Base-by-base conservation (phyloP, 2,329 filamentous ascomycete genomes). In the Didymella glomerata region DNA sequence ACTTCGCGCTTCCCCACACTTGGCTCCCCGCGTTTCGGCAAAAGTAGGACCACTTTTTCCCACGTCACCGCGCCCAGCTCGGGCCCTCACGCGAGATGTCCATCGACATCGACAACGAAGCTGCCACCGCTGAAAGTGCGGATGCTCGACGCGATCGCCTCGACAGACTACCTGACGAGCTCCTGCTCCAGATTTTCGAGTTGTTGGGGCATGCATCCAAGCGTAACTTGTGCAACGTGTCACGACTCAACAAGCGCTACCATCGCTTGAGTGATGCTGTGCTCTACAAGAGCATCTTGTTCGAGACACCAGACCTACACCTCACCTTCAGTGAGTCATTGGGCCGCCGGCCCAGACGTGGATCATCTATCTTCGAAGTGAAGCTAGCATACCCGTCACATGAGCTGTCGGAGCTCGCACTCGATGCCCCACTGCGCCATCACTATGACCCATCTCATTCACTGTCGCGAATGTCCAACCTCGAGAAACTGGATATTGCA, bases 291-390 rank as follows among this genome's bases (percentile, higher is more conserved):
- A 71, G 69, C 47, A 70, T 74, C 16, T 54, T 72, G 6, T 74
- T 74, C 64, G 64, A 72, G 11, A 71, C 67, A 5, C 72, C 72
- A 25, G 71, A 74, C 28, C 52, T 73, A 2, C 72, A 74, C 52
- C 70, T 74, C 22, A 73, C 68, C 9, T 74, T 74, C 66, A 73
- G 70, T 60, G 72, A 74, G 44, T 74, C 72, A 4, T 57, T 74
- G 9, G 62, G 70, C 10, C 70, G 71, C 14, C 65, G 72, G 16
- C 70, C 72, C 7, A 68, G 72, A 25, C 69, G 72, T 14, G 72
- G 72, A n/a, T 74, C 72, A 9, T 65, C 71, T 18, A 74, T 74
- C 46, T 62, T 69, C 57, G 72, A 74, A 60, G 62, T 74, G 54
- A 71, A 69, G 48, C 61, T 73, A 11, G 65, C 69, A 2, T 74